Percentiles rank a stretch among this genome's conserved stretches.
Evolutionary conservation across 2,329 filamentous ascomycete genomes (phyloP).

Genomic region (Diaporthe batatas): DNA sequence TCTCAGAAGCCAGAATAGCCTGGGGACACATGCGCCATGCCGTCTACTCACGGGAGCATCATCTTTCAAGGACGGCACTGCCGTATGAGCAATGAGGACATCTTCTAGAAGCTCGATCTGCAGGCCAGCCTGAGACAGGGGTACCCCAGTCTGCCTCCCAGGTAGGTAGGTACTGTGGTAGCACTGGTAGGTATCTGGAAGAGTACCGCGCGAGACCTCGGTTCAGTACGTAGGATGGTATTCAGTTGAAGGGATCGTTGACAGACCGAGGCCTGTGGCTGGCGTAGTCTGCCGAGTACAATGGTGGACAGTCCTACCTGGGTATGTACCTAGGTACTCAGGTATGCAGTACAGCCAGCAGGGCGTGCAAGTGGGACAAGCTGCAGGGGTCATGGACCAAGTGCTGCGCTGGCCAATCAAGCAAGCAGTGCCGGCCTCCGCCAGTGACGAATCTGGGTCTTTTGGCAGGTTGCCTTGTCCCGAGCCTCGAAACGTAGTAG

Average conservation of each 20-base stretch:
- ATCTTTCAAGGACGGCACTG: not conserved
- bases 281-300: too few relatives aligned
- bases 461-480: constrained; percentile 35
- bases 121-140: not conserved
- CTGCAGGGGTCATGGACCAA: constrained; percentile 30
- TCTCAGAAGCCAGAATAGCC: not conserved
- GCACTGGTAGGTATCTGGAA: too few relatives aligned
- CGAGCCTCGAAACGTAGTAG: constrained; percentile 25
- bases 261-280: not conserved
- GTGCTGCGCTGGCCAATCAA: constrained; percentile 32
- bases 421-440: not conserved
- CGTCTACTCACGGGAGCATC: not conserved
- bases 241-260: not conserved
- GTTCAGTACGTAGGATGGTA: not conserved
- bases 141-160: not conserved
- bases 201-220: constrained; percentile 7
- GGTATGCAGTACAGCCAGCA: too few relatives aligned
- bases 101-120: constrained; percentile 36
- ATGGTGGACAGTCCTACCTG: too few relatives aligned
- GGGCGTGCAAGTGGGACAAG: constrained; percentile 26
- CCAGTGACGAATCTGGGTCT: constrained; percentile 34
- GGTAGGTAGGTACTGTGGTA: too few relatives aligned
- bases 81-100: not conserved
- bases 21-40: not conserved
- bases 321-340: too few relatives aligned